Evolutionary conservation across 371 early-diverging fungal genomes (phyloP), one percentile per base, ranked within the genome.

Genomic region (Mucor ambiguus): DNA sequence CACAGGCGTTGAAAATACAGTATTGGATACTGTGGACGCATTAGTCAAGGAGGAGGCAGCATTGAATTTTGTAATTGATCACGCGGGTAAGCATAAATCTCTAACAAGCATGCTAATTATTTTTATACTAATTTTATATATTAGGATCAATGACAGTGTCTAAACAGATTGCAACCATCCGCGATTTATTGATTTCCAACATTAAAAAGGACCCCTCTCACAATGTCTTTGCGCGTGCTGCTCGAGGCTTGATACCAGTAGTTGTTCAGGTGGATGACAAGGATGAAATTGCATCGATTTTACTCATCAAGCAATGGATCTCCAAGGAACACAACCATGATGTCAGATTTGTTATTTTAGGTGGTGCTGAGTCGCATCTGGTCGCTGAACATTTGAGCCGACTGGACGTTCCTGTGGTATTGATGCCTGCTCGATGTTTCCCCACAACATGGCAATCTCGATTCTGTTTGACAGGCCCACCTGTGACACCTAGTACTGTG

Each of bases 281-380:
- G 66, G 90, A 89, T 73, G 90, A 91, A 68, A 92, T 92, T 44
- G 80, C 87, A 18, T 70, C 70, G 32, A 63, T 92, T 29, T 69
- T 91, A 28, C 71, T 73, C 32, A 75, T 93, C 59, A 89, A 90
- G 66, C 75, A 81, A 22, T 58, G 76, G 2, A 64, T 80, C 8
- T 2, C 54, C 8, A 61, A 62, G 22, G 62, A 63, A 12, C 60
- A 67, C 20, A 52, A 54, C 5, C 16, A 38, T 7, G 22, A 71
- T 46, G 79, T 86, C 33, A 72, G 80, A 33, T 79, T 86, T 60
- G 74, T 86, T 10, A 75, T 90, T 49, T 60, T 83, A 11, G 91
- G 94, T 29, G 93, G 89, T 11, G 79, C 85, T n/a, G 95, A 93
- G 71, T 87, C 93, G 10, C 83, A 89, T 79, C 64, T 85, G 4